Evolutionary conservation across 2,329 filamentous ascomycete species (phyloP).

Genomic region (Aureobasidium melanogenum): DNA sequence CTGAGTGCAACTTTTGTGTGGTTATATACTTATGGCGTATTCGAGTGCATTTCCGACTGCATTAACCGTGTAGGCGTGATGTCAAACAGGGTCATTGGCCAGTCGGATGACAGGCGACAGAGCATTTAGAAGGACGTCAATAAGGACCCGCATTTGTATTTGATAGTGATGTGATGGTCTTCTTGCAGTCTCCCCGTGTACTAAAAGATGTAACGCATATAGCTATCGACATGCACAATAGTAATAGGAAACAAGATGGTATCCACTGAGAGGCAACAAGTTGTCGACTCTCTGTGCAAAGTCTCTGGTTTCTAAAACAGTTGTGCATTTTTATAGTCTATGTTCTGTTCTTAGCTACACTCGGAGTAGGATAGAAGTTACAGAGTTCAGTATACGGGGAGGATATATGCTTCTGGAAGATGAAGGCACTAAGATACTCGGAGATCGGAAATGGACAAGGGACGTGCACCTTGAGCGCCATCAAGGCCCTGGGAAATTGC

Average conservation of each 20-base stretch:
- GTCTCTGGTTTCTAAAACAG: too few species aligned
- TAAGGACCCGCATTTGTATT: too few species aligned
- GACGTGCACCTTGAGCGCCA: not conserved
- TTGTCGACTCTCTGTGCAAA: too few species aligned
- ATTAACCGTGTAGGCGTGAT: not conserved
- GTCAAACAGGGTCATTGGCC: not conserved
- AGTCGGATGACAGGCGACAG: not conserved
- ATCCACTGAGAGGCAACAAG: not conserved
- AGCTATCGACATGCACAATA: too few species aligned
- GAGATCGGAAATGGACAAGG: not conserved
- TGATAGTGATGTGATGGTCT: not conserved
- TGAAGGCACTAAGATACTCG: not conserved
- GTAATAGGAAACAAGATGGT: too few species aligned
- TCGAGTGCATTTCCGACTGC: not conserved
- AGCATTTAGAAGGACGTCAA: not conserved
- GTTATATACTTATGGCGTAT: not conserved
- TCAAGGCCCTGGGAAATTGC: conserved; percentile 7
- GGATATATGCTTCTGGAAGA: not conserved
- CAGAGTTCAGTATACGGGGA: too few species aligned
- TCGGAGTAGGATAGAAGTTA: too few species aligned
- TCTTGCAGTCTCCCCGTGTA: too few species aligned
- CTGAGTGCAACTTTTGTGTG: not conserved
- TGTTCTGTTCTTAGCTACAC: too few species aligned
- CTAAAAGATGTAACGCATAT: too few species aligned
- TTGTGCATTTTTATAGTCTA: too few species aligned